Evolutionary conservation across 495 filamentous ascomycete genomes (phyloP).

Genomic region (Lepidopterella palustris): DNA sequence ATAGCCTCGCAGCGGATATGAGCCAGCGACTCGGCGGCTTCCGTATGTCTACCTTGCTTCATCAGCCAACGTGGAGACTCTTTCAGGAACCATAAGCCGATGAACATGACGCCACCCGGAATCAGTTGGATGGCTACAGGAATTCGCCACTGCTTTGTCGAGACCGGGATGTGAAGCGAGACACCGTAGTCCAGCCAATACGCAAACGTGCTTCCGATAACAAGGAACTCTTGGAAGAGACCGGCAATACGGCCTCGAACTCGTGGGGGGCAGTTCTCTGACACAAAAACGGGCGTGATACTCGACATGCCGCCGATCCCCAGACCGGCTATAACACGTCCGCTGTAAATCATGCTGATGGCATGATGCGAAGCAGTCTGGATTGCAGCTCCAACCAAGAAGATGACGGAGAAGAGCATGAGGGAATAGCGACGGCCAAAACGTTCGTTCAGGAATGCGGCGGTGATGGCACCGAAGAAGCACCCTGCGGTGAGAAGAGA

Average conservation of each 20-base stretch:
- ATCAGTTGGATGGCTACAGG: constrained; percentile 54
- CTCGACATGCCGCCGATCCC: constrained; percentile 36
- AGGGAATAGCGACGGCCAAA: constrained; percentile 26
- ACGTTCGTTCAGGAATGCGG: constrained; percentile 21
- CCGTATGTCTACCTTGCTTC: constrained; percentile 46
- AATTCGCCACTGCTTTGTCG: constrained; percentile 48
- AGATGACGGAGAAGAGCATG: constrained; percentile 25
- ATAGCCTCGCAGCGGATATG: constrained; percentile 55
- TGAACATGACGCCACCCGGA: constrained; percentile 45
- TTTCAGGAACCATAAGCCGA: constrained; percentile 46
- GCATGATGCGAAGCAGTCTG: constrained; percentile 44
- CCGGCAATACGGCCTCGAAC: constrained; percentile 46
- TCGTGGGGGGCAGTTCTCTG: constrained; percentile 37
- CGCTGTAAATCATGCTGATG: constrained; percentile 43
- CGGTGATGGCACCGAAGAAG: constrained; percentile 30
- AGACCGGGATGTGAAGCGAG: constrained; percentile 38
- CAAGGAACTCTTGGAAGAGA: constrained; percentile 69
- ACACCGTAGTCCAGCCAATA: constrained; percentile 48
- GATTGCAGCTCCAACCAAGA: constrained; percentile 27
- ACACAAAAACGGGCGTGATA: constrained; percentile 39
- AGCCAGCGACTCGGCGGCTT: constrained; percentile 53
- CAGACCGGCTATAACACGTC: constrained; percentile 37
- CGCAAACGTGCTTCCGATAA: constrained; percentile 60
- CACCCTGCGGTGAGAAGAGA: constrained; percentile 48
- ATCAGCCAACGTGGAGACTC: constrained; percentile 63